Conservation (phyloP, 1,139 yeast species). For the Yamadazyma mexicana region DNA sequence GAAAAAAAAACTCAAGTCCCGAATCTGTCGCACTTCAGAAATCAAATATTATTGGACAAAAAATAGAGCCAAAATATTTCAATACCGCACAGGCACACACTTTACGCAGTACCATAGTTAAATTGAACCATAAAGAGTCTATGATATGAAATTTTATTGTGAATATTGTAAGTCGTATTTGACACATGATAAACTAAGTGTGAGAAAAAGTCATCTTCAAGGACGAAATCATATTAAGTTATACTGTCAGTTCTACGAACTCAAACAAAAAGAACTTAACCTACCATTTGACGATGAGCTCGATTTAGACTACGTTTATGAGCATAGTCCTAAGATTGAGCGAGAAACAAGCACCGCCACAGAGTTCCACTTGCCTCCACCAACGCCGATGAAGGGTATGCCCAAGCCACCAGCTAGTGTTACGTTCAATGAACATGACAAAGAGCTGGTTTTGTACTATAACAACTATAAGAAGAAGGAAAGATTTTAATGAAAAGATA, state of each 20-base stretch:
- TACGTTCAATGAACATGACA: conserved; percentile 18
- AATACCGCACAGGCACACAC: background rate
- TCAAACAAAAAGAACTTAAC: conserved; percentile 50
- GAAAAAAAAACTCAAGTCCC: conserved; percentile 7
- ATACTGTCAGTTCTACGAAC: conserved; percentile 76
- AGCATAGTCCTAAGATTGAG: conserved; percentile 40
- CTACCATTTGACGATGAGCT: conserved; percentile 41
- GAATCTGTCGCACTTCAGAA: conserved; percentile 12
- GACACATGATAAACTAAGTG: conserved; percentile 89
- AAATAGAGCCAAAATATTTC: background rate
- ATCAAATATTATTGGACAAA: conserved; percentile 9
- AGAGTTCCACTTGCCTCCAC: conserved; percentile 34
- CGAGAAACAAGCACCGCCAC: conserved; percentile 7
- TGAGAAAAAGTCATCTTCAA: conserved; percentile 74
- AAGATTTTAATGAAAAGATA: conserved; percentile 1
- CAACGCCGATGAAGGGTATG: conserved; percentile 27
- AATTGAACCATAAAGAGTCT: no score
- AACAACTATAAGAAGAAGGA: background rate
- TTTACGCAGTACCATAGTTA: background rate
- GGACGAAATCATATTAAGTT: conserved; percentile 79
- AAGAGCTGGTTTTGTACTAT: conserved; percentile 8
- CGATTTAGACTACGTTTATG: conserved; percentile 35
- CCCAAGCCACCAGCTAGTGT: conserved; percentile 40
- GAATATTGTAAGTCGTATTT: conserved; percentile 84
- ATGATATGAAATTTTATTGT: conserved; percentile 59